Conservation (phyloP, 768 basidiomycete genomes). For the Pleurotus djamor region DNA sequence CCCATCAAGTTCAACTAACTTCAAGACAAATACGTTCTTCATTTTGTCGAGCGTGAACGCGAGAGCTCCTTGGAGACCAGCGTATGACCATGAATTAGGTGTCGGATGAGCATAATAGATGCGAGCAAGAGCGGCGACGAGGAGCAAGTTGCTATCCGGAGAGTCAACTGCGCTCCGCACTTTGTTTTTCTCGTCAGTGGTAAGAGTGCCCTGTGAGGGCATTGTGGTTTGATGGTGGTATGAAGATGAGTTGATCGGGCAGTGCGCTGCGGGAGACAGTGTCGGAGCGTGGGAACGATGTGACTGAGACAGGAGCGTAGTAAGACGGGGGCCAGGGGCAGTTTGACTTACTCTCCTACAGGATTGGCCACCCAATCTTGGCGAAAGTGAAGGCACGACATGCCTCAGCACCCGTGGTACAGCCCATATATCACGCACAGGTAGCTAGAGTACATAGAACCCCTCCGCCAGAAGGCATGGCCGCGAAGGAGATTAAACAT, state of each 20-base stretch:
- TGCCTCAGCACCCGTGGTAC: no score
- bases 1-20: constrained; percentile 81
- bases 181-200: constrained; percentile 72
- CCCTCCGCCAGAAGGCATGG: no score
- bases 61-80: constrained; percentile 85
- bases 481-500: no score
- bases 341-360: no score
- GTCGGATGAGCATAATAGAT: constrained; percentile 89
- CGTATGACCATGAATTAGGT: constrained; percentile 78
- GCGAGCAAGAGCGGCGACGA: constrained; percentile 77
- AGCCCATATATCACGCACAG: no score
- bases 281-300: background rate
- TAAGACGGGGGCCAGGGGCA: no score
- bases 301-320: no score
- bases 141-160: constrained; percentile 66
- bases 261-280: background rate
- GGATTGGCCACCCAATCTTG: no score
- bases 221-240: constrained; percentile 32
- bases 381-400: no score
- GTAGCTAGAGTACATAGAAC: no score
- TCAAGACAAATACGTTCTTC: constrained; percentile 59
- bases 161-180: constrained; percentile 58
- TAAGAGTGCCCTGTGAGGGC: constrained; percentile 73
- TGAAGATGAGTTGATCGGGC: background rate
- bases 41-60: constrained; percentile 64